A percentile compares a stretch with the other conserved stretches of the same genome.
phyloP scores from a whole-genome alignment of 2,329 filamentous ascomycete species.

The Fusarium agapanthi region DNA sequence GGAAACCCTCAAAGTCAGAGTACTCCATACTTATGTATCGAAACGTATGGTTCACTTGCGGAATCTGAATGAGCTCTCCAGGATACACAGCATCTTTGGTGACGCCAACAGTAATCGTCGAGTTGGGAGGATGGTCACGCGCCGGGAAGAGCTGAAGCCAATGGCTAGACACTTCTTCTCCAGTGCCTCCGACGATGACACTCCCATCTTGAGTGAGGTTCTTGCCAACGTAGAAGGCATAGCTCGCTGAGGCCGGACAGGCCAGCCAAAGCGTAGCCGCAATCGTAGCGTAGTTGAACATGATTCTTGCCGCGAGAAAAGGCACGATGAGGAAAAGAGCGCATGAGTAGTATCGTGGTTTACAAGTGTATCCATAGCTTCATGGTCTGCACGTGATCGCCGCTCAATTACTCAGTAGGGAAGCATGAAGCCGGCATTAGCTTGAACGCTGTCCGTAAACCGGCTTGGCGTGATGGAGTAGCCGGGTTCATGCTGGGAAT shows the following conservation, averaged over 20 bases:
- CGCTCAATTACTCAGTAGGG: constrained; percentile 23
- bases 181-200: constrained; percentile 56
- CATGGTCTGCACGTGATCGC: constrained; percentile 16
- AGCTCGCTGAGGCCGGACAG: constrained; percentile 45
- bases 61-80: constrained; percentile 36
- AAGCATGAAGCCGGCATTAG: constrained; percentile 10
- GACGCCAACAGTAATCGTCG: constrained; percentile 46
- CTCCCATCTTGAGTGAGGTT: constrained; percentile 53
- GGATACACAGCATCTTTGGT: constrained; percentile 33
- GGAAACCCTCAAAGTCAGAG: constrained; percentile 38
- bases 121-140: constrained; percentile 50
- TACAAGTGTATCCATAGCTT: constrained; percentile 21
- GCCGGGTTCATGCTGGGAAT: background rate
- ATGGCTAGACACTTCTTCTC: constrained; percentile 57
- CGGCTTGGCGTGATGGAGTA: background rate
- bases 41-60: constrained; percentile 35
- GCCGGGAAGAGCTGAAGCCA: constrained; percentile 57
- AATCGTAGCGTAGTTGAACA: constrained; percentile 12
- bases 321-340: background rate
- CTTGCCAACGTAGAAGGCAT: constrained; percentile 59
- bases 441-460: background rate
- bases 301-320: background rate
- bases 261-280: constrained; percentile 22
- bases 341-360: background rate
- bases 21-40: constrained; percentile 40